These are phyloP conservation scores for Neurospora sp. DNA, from an alignment of 495 filamentous ascomycete genomes.

Conservation along the genomic window DNA sequence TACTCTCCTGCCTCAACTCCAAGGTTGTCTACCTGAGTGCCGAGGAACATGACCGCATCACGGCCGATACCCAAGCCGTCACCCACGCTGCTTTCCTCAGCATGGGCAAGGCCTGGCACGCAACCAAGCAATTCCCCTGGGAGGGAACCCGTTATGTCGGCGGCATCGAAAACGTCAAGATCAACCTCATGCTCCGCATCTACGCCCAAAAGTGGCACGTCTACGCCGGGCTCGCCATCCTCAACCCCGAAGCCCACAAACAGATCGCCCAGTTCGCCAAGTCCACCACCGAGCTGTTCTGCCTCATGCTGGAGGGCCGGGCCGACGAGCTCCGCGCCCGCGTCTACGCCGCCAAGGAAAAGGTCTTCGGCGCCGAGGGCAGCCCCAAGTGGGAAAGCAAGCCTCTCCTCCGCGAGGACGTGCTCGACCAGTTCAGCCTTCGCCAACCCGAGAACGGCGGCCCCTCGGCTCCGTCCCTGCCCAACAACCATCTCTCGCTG, in stretches of 20 bases:
- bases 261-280: slow-evolving; percentile 91
- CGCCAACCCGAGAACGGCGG: slow-evolving; percentile 21
- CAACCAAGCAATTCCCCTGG: slow-evolving; percentile 91
- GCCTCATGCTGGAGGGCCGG: slow-evolving; percentile 84
- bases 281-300: slow-evolving; percentile 89
- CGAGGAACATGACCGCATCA: slow-evolving; percentile 86
- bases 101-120: slow-evolving; percentile 96
- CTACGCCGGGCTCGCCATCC: slow-evolving; percentile 91
- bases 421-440: slow-evolving; percentile 80
- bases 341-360: slow-evolving; percentile 65
- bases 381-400: slow-evolving; percentile 43
- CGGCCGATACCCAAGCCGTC: slow-evolving; percentile 94
- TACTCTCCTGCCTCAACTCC: slow-evolving; percentile 72
- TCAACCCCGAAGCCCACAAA: slow-evolving; percentile 82
- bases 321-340: slow-evolving; percentile 68
- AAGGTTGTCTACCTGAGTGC: slow-evolving; percentile 80
- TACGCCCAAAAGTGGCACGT: slow-evolving; percentile 99
- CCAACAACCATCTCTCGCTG: slow-evolving; percentile 86
- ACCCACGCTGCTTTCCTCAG: slow-evolving; percentile 93
- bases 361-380: slow-evolving; percentile 58
- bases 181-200: slow-evolving; percentile 93
- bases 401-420: slow-evolving; percentile 66
- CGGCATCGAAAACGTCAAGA: slow-evolving; percentile 98
- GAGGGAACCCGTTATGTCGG: slow-evolving; percentile 86
- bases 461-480: slow-evolving; percentile 41